Conservation (phyloP, 2,329 filamentous ascomycete species). For the Talaromyces sp. region DNA sequence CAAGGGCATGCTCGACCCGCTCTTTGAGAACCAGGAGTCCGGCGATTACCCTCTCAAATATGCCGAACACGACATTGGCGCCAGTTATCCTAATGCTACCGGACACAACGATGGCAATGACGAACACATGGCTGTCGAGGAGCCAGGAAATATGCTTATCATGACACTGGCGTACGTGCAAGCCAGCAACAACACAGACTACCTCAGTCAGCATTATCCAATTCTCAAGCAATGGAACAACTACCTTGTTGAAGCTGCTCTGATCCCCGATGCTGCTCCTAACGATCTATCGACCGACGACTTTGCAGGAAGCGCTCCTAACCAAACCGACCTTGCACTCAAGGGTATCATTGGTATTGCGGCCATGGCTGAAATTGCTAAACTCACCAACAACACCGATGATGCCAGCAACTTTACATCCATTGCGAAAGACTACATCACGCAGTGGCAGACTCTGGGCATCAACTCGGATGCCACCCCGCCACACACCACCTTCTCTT, state of each 20-base stretch:
- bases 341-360: slow-evolving; percentile 57
- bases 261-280: slow-evolving; percentile 41
- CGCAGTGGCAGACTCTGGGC: slow-evolving; percentile 42
- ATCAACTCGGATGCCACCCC: slow-evolving; percentile 36
- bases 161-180: slow-evolving; percentile 30
- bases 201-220: slow-evolving; percentile 23
- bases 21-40: slow-evolving; percentile 32
- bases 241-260: slow-evolving; percentile 30
- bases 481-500: slow-evolving; percentile 46
- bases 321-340: slow-evolving; percentile 57
- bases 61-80: slow-evolving; percentile 32
- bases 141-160: slow-evolving; percentile 31
- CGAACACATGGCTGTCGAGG: slow-evolving; percentile 34
- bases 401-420: slow-evolving; percentile 37
- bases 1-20: slow-evolving; percentile 34
- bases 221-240: slow-evolving; percentile 31
- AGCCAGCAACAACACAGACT: slow-evolving; percentile 28
- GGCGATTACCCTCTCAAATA: slow-evolving; percentile 27
- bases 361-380: slow-evolving; percentile 52
- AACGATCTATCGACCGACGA: slow-evolving; percentile 36
- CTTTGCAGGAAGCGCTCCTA: slow-evolving; percentile 30
- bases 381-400: slow-evolving; percentile 37
- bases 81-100: slow-evolving; percentile 32
- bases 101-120: slow-evolving; percentile 27
- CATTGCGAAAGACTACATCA: slow-evolving; percentile 49